Base-by-base conservation (phyloP, 1,284 basidiomycete species). In the Entoloma clypeatum region DNA sequence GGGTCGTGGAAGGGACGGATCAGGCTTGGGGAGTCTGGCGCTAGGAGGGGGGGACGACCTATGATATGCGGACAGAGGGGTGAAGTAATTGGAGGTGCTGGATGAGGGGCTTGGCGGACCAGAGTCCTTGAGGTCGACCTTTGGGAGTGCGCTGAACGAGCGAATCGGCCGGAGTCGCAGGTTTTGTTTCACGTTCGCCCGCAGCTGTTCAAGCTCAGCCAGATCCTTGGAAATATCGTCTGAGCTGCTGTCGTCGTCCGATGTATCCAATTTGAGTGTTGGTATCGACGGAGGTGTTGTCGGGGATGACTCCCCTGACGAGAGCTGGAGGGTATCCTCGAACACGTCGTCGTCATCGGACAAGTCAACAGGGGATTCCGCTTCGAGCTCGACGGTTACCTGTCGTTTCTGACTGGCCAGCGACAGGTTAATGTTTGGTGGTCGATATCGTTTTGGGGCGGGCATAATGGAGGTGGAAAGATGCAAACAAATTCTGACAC, bases 161-260 rank as follows among this genome's bases (percentile, higher is more conserved):
- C 77, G 74, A 44, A 89, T 81, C 22, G 86, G 86, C 11, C 86
- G 74, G 23, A 89, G 69, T 41, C 77, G 77, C 29, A 89, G 72
- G 53, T 89, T 89, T 61, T 78, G 74, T 57, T 81, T 75, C 1
- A 89, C 81, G 48, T 68, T 84, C 47, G 72, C 69, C 26, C 86
- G 75, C 9, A 89, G 71, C 50, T 75, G 64, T 43, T 84, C 81
- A 27, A 89, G 75, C 36, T 71, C 73, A 11, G 72, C 77, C 23
- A 87, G 68, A 47, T 81, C 81, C 49, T 77, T 76, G 9, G 74
- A 71, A 38, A 86, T 63, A 48, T 86, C 82, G 54, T 66, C 67
- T 19, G 61, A 57, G 10, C 55, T 51, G n/a, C 56, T 55, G 22
- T 61, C 58, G 14, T 59, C 61, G 31, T 56, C 59, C 8, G 57